Percentiles rank a stretch among this genome's conserved stretches.
Conservation (phyloP, 164 flowering plant species). For the Saururus chinensis region DNA sequence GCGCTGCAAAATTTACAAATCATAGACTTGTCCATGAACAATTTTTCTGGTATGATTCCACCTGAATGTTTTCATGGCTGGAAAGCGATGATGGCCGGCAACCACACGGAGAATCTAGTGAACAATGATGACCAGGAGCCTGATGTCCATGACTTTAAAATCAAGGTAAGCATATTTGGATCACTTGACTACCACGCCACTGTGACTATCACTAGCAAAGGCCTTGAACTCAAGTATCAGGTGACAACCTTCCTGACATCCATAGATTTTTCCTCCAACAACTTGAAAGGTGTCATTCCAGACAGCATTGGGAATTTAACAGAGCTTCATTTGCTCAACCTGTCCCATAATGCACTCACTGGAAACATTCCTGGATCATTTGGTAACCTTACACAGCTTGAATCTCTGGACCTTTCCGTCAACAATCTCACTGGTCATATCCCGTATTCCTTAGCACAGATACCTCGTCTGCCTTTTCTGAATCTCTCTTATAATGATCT, state of each 20-base stretch:
- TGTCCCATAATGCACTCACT: conserved; percentile 1
- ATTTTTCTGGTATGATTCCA: conserved; percentile 29
- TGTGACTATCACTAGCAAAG: not conserved
- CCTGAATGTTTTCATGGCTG: conserved; percentile 13
- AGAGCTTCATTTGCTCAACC: not conserved
- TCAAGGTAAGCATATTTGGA: not conserved
- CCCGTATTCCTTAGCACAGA: conserved; percentile 1
- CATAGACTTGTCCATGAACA: conserved; percentile 39
- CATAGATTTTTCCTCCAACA: conserved; percentile 6
- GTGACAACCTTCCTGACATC: not conserved
- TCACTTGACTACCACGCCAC: not conserved
- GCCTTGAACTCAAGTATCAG: not conserved
- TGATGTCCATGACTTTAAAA: too few relatives aligned
- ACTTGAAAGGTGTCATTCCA: conserved; percentile 4
- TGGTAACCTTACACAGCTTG: not conserved
- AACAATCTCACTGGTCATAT: conserved; percentile 8
- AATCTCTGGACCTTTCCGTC: conserved; percentile 9
- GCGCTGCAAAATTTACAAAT: conserved; percentile 36
- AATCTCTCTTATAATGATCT: conserved; percentile 9
- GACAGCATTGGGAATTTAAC: not conserved
- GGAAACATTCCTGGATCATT: conserved; percentile 2
- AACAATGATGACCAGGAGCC: too few relatives aligned
- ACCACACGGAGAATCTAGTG: not conserved
- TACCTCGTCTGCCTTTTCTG: conserved; percentile 7
- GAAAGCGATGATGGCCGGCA: conserved; percentile 15